These are phyloP conservation scores for Vitellaria paradoxa DNA, from an alignment of 179 eudicot species.

Conservation along the genomic window DNA sequence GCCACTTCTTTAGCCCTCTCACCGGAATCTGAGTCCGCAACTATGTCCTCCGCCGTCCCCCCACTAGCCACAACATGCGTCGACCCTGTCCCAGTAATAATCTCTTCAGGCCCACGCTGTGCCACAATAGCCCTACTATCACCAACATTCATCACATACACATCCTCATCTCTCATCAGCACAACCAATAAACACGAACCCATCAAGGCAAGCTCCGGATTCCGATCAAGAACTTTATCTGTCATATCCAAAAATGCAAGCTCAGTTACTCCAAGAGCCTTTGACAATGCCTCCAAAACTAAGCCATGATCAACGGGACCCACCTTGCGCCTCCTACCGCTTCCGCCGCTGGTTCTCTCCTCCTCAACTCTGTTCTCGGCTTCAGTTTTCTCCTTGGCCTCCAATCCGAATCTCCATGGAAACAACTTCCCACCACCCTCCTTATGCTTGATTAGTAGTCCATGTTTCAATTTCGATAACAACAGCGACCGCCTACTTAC, in stretches of 20 bases:
- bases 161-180: constrained; percentile 92
- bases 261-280: constrained; percentile 80
- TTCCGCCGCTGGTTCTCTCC: constrained; percentile 36
- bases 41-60: constrained; percentile 52
- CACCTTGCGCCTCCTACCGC: constrained; percentile 46
- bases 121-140: constrained; percentile 91
- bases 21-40: constrained; percentile 43
- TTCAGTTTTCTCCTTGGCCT: constrained; percentile 47
- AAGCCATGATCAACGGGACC: constrained; percentile 70
- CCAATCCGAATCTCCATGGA: constrained; percentile 66
- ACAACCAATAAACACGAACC: constrained; percentile 93
- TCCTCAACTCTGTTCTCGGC: constrained; percentile 42
- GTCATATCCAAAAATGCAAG: constrained; percentile 78
- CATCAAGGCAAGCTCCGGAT: constrained; percentile 94
- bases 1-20: constrained; percentile 25
- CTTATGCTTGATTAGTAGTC: constrained; percentile 55
- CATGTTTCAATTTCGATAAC: constrained; percentile 73
- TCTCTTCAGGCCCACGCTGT: constrained; percentile 28
- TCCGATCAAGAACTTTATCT: constrained; percentile 75
- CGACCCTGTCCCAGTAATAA: constrained; percentile 24
- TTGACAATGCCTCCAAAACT: constrained; percentile 71
- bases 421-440: constrained; percentile 51
- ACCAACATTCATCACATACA: constrained; percentile 94
- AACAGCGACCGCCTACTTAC: constrained; percentile 59
- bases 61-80: constrained; percentile 32